Percentiles rank a stretch among this genome's conserved stretches.
These are phyloP conservation scores for Akanthomyces muscarius DNA, from an alignment of 2,329 filamentous ascomycete species.

Conservation along the genomic window DNA sequence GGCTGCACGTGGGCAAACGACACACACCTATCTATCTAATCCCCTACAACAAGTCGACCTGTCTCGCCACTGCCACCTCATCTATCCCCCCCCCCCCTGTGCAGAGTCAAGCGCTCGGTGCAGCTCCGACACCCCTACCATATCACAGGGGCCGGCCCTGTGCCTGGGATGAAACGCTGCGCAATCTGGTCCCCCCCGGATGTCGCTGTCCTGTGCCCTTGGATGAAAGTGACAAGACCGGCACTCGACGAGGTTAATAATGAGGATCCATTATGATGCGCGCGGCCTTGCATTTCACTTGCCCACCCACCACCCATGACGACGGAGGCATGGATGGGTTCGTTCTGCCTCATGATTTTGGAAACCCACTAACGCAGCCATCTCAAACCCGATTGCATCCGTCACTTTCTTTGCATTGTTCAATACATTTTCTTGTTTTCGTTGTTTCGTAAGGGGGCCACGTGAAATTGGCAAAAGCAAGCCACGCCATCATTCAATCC, in stretches of 20 bases:
- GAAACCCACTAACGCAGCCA: not conserved
- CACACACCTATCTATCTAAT: not conserved
- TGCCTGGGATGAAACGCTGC: not conserved
- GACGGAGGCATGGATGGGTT: not conserved
- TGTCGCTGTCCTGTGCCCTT: not conserved
- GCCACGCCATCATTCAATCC: constrained; percentile 7
- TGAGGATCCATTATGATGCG: not conserved
- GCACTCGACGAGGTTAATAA: not conserved
- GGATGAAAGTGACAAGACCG: not conserved
- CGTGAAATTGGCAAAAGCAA: not conserved
- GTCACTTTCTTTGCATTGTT: not conserved
- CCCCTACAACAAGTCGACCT: not conserved
- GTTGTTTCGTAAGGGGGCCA: not conserved
- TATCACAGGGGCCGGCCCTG: not conserved
- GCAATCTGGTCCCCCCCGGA: not conserved
- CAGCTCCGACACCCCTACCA: constrained; percentile 13
- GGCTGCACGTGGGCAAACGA: not conserved
- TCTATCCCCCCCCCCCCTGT: no score
- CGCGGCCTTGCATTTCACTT: not conserved
- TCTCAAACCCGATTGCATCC: not conserved
- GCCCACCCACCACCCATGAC: no score
- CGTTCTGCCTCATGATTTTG: not conserved
- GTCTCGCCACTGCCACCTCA: not conserved
- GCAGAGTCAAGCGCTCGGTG: not conserved
- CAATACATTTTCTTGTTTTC: not conserved